phyloP scores from a whole-genome alignment of 495 filamentous ascomycete genomes.

The Amphirosellinia nigrospora region DNA sequence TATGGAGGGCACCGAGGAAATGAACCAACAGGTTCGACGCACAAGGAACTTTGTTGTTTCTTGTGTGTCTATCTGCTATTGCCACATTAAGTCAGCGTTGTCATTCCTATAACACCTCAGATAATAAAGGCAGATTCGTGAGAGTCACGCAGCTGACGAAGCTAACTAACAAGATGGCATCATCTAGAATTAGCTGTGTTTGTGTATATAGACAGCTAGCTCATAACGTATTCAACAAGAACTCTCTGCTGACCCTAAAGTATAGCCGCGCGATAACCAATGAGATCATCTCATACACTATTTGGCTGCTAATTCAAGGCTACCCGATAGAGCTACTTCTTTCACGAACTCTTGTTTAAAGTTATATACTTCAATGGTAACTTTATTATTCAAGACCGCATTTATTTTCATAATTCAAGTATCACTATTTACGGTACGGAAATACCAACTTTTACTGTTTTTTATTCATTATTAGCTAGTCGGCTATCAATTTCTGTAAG shows the following conservation, averaged over 20 bases:
- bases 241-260: neutral
- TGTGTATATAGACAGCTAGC: neutral
- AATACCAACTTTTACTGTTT: too few species aligned
- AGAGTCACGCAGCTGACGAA: neutral
- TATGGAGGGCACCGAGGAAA: neutral
- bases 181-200: neutral
- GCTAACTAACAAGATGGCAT: neutral
- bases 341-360: too few species aligned
- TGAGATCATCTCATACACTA: neutral
- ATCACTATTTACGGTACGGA: too few species aligned
- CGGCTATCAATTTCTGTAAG: too few species aligned
- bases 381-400: too few species aligned
- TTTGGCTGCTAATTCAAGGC: neutral
- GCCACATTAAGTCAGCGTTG: neutral
- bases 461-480: too few species aligned
- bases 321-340: constrained; percentile 3
- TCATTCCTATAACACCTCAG: neutral
- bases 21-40: neutral
- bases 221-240: neutral
- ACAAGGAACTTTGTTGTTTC: neutral
- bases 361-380: too few species aligned
- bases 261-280: neutral
- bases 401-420: too few species aligned
- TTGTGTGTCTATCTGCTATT: neutral
- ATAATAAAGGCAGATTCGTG: neutral